Percentiles rank a stretch among this genome's conserved stretches.
phyloP scores from a whole-genome alignment of 345 rosid species.

The Firmiana major region DNA sequence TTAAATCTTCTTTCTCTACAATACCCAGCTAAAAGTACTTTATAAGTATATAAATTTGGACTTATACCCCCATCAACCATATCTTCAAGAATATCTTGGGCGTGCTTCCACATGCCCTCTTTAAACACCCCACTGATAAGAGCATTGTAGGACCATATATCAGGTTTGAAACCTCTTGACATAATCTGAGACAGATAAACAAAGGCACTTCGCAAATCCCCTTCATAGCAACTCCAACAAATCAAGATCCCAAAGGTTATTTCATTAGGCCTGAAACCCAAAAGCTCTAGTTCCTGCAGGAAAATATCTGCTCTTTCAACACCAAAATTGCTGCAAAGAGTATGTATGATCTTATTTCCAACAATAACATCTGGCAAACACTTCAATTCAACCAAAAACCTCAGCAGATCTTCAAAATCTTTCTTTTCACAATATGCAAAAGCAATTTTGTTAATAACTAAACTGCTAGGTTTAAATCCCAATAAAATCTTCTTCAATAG shows the following conservation, averaged over 20 bases:
- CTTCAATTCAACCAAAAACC: conserved; percentile 46
- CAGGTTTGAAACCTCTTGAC: conserved; percentile 54
- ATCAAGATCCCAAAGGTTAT: conserved; percentile 67
- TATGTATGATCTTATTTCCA: conserved; percentile 58
- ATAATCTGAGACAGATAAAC: conserved; percentile 46
- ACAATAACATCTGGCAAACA: conserved; percentile 37
- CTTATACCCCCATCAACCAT: conserved; percentile 43
- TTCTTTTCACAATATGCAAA: conserved; percentile 62
- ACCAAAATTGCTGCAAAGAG: conserved; percentile 48
- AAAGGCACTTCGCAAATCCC: conserved; percentile 47
- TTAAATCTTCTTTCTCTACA: conserved; percentile 71
- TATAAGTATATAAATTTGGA: conserved; percentile 43
- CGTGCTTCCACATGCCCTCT: conserved; percentile 55
- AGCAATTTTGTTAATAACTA: conserved; percentile 44
- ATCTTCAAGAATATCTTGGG: conserved; percentile 46
- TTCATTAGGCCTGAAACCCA: conserved; percentile 58
- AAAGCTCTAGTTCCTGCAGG: conserved; percentile 46
- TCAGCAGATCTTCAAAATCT: conserved; percentile 66
- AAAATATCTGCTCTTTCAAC: conserved; percentile 49
- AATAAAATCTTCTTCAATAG: conserved; percentile 50
- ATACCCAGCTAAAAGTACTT: conserved; percentile 61
- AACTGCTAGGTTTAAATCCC: conserved; percentile 40
- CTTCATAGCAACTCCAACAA: conserved; percentile 62
- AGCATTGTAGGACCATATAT: conserved; percentile 48
- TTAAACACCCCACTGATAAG: conserved; percentile 52